Percentiles rank a stretch among this genome's conserved stretches.
Evolutionary conservation across 2,329 filamentous ascomycete genomes (phyloP).

Genomic region (Ophiostoma perfectum): DNA sequence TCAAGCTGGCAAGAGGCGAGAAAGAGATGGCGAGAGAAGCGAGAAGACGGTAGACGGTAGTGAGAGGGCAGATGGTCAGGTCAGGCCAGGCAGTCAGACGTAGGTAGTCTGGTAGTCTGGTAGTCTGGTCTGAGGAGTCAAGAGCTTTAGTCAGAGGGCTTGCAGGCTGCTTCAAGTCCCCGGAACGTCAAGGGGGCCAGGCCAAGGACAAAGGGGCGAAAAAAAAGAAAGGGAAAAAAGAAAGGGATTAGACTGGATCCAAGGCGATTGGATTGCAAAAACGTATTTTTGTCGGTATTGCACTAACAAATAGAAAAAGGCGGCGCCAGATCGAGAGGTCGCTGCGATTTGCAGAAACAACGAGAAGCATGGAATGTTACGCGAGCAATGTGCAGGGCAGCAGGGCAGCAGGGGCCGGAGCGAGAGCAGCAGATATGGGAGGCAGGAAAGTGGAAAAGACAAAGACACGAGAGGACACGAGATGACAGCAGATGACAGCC

Average conservation of each 20-base stretch:
- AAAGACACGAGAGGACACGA: not conserved
- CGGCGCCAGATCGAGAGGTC: not conserved
- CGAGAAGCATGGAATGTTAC: not conserved
- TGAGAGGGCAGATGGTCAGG: not conserved
- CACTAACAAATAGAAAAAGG: conserved; percentile 13
- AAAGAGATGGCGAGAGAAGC: no score
- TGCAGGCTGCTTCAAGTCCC: conserved; percentile 1
- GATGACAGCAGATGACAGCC: not conserved
- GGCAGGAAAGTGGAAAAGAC: conserved; percentile 17
- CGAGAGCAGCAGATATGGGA: not conserved
- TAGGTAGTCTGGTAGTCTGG: not conserved
- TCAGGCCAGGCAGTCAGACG: no score
- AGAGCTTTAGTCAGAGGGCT: not conserved
- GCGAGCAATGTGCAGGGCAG: no score
- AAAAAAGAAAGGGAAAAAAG: conserved; percentile 17
- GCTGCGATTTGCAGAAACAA: not conserved
- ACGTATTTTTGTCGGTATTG: conserved; percentile 12
- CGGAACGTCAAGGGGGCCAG: conserved; percentile 4
- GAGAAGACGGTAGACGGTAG: no score
- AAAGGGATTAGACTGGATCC: conserved; percentile 7
- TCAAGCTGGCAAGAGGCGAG: no score
- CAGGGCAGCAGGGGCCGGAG: no score
- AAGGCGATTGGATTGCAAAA: not conserved
- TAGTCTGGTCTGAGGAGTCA: not conserved
- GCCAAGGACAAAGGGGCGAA: conserved; percentile 11